Evolutionary conservation across 2,329 filamentous ascomycete genomes (phyloP), one percentile per base, ranked within the genome.

Genomic region (Clonostachys rosea): DNA sequence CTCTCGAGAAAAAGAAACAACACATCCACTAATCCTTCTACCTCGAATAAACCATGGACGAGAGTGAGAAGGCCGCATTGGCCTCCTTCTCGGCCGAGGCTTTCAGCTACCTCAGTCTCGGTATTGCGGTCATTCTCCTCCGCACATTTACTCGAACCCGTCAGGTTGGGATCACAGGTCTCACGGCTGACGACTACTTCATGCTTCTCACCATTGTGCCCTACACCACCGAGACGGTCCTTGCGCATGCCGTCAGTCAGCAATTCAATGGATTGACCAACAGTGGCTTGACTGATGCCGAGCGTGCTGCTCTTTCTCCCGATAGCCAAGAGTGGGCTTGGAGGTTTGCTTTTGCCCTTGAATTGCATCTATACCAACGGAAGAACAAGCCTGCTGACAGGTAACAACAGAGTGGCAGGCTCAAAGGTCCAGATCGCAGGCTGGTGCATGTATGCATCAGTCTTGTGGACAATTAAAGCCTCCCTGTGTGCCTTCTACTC

Each of bases 351-450:
- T 44, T 20, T 47, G 48, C 13, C n/a, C 5, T 18, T 2, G 17
- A n/a, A 18, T 18, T 39, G 18, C 30, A 39, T 11, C 10, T 3
- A 39, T 18, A 3, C 5, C 14, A 13, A 11, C 4, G 36, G 17
- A 39, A n/a, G 10, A 39, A 39, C 7, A 39, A 39, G 36, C 36
- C 3, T 18, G 36, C 36, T 11, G 60, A 69, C 39, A n/a, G 7
- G 20, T 67, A 18, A n/a, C 36, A 39, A n/a, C 62, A 55, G 76
- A 14, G 67, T 78, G 12, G 67, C 66, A 6, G 78, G 76, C 0
- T 77, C 75, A 12, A 79, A 79, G 56, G 71, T 73, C 1, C 76
- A 80, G 47, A 57, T 81, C 10, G 58, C 73, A 1, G 77, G 77
- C 8, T 78, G 76, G 73, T 65, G 68, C 6, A 58, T 73, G 17